Evolutionary conservation across 176 grass and related monocot genomes (phyloP), one percentile per base, ranked within the genome.

Genomic region (Neostapfia colusana): DNA sequence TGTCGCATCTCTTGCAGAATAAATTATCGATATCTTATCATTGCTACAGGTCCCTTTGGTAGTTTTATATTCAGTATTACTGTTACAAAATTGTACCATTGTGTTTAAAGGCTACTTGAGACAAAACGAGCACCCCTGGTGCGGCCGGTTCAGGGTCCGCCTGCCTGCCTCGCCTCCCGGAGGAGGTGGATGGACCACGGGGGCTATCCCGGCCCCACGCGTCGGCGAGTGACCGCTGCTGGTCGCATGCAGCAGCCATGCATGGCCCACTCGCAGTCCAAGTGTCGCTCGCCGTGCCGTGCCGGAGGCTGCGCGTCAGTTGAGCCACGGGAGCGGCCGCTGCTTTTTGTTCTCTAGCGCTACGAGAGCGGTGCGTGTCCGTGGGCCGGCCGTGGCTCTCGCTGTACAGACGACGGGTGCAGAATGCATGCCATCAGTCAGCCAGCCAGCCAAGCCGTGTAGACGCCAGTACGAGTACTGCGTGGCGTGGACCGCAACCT

Each of bases 1-100:
- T 48, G 23, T 8, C 49, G 1, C 50, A 70, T 85, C 39, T 78
- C 21, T 62, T 46, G 56, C 31, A 20, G 0, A 77, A 77, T 63
- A 75, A 45, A 38, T 40, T 73, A 54, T 34, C 2, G 4, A 79
- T 59, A 40, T 49, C 17, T 28, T 70, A 48, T 25, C 50, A 25
- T 58, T 4, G 10, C n/a, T 7, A 31, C 26, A 76, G 10, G 8
- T 6, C n/a, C 44, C 27, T 18, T 24, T 0, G 0, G 1, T 18
- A 44, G 1, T 50, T 58, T 55, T 13, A 63, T 49, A 63, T 51
- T 51, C 58, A 4, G 0, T 21, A 5, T 2, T 8, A 3, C 6
- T 24, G 13, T 0, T 13, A 16, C 2, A 48, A 53, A n/a, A 6
- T 1, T 6, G 48, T 53, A n/a, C 6, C 4, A 28, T 3, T 17